Evolutionary conservation across 2,329 filamentous ascomycete genomes (phyloP).

Genomic region (Botrytis medusae): DNA sequence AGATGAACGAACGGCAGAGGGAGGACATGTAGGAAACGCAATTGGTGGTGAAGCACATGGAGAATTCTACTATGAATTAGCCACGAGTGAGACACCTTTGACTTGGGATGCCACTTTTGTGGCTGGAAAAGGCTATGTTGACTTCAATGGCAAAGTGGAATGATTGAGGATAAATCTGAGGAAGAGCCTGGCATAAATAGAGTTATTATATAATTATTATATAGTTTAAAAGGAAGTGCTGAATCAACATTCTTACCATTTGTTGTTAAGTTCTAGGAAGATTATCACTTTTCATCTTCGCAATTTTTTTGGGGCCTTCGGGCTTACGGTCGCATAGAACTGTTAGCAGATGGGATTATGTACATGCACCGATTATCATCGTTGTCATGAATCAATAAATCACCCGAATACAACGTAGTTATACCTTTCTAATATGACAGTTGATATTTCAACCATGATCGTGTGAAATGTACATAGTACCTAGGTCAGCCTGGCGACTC

Average conservation of each 20-base stretch:
- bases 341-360: neutral
- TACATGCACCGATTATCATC: neutral
- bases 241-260: neutral
- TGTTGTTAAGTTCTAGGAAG: no score
- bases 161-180: neutral
- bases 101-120: slow-evolving; percentile 50
- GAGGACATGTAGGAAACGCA: slow-evolving; percentile 33
- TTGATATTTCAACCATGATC: neutral
- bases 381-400: neutral
- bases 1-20: slow-evolving; percentile 49
- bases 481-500: neutral
- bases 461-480: neutral
- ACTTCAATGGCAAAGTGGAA: slow-evolving; percentile 23
- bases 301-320: neutral
- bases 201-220: neutral
- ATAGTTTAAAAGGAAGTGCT: neutral
- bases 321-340: neutral
- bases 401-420: neutral
- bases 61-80: slow-evolving; percentile 44
- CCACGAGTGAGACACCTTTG: slow-evolving; percentile 42
- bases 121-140: slow-evolving; percentile 37
- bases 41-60: slow-evolving; percentile 46
- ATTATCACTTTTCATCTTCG: neutral
- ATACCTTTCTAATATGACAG: neutral
- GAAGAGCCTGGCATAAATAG: neutral